Base-by-base conservation (phyloP, 2,329 filamentous ascomycete species). In the Colletotrichum limetticola region DNA sequence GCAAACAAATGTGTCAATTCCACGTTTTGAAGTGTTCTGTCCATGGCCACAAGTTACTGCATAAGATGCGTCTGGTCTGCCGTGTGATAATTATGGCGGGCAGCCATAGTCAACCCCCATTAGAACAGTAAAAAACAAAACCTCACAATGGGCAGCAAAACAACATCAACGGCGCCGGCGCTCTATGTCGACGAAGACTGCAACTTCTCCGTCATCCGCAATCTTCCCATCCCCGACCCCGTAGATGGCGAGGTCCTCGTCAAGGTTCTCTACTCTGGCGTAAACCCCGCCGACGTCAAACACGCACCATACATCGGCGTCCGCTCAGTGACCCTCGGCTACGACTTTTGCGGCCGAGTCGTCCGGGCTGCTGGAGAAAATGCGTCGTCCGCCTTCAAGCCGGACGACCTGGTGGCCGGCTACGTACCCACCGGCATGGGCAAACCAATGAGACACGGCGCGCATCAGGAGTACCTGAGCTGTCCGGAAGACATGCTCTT, bases 341-440 rank as follows among this genome's bases (percentile, higher is more conserved):
- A 72, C 56, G 70, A 72, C 58, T 72, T 72, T 12, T 56, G 66
- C 56, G 70, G 70, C 16, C 70, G 49, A 32, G 66, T 72, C n/a
- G 26, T 56, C 2, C 19, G 35, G 6, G 55, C 66, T 0, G 24
- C 66, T 0, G 49, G 24, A 5, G 2, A 42, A 2, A 42, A 49
- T 49, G 42, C 32, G 7, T 19, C 19, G 32, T 65, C 70, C 0
- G 12, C 11, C 6, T 72, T 70, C 22, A 32, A 26, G 22, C 5
- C 42, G 14, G 70, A 67, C 22, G 70, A 72, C 2, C 28, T 65
- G 12, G 70, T 70, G 16, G 70, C 70, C 2, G 70, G 66, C 0
- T 58, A 42, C 7, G 22, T 19, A 2, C 70, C 70, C 2, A 72
- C 70, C 22, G 70, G 70, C 22, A 7, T 72, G 12, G 66, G 70